phyloP scores from a whole-genome alignment of 2,329 filamentous ascomycete species.

The Diaporthe sp. region DNA sequence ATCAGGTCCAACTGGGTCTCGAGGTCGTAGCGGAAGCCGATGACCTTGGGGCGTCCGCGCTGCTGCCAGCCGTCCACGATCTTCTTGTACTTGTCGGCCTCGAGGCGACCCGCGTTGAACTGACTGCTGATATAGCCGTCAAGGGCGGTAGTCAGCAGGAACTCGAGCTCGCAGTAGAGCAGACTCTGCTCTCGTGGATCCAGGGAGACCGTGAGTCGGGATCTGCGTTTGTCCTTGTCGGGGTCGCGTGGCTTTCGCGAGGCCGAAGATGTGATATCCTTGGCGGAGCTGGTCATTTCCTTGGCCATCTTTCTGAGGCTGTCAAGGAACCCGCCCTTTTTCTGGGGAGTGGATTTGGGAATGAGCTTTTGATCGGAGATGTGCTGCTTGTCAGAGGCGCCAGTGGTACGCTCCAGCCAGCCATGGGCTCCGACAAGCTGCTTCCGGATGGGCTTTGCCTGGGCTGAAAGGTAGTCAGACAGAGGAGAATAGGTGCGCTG shows the following conservation, averaged over 20 bases:
- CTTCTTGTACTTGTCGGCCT: constrained; percentile 65
- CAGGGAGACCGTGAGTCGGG: constrained; percentile 63
- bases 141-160: constrained; percentile 64
- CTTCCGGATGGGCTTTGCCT: constrained; percentile 62
- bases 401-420: constrained; percentile 67
- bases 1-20: constrained; percentile 73
- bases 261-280: constrained; percentile 39
- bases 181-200: constrained; percentile 70
- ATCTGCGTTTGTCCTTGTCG: constrained; percentile 48
- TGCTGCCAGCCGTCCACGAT: constrained; percentile 66
- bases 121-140: constrained; percentile 67
- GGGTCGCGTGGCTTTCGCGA: constrained; percentile 46
- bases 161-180: constrained; percentile 72
- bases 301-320: constrained; percentile 67
- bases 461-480: constrained; percentile 57
- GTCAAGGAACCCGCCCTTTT: constrained; percentile 60
- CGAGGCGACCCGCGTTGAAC: constrained; percentile 68
- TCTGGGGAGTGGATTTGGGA: constrained; percentile 45
- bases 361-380: constrained; percentile 26
- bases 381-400: constrained; percentile 44
- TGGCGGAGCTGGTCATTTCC: constrained; percentile 55
- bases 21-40: constrained; percentile 71
- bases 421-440: constrained; percentile 68
- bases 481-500: constrained; percentile 58
- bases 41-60: constrained; percentile 67